Evolutionary conservation across 768 basidiomycete species (phyloP).

Genomic region (Hericium erinaceus): DNA sequence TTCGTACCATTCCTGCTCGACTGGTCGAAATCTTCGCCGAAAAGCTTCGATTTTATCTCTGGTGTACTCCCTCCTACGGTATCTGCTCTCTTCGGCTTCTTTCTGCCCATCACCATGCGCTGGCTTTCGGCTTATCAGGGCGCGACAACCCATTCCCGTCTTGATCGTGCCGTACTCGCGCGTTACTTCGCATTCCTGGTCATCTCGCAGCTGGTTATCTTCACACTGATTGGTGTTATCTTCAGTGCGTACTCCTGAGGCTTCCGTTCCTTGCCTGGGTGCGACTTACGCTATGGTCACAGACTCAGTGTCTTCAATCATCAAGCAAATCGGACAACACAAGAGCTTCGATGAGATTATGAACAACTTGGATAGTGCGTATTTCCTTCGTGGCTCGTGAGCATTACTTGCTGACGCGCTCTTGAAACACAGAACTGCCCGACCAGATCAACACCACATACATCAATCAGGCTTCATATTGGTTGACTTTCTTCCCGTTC

Average conservation of each 20-base stretch:
- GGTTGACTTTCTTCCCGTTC: slow-evolving; percentile 93
- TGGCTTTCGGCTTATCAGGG: slow-evolving; percentile 67
- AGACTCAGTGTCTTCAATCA: slow-evolving; percentile 31
- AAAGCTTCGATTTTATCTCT: slow-evolving; percentile 74
- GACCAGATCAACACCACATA: slow-evolving; percentile 76
- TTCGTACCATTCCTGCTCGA: slow-evolving; percentile 68
- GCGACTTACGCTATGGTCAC: background rate
- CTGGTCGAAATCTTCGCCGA: slow-evolving; percentile 58
- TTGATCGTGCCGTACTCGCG: slow-evolving; percentile 87
- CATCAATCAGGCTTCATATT: slow-evolving; percentile 84
- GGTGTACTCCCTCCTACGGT: slow-evolving; percentile 90
- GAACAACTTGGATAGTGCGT: slow-evolving; percentile 32
- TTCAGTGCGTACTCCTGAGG: slow-evolving; percentile 48
- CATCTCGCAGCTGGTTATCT: slow-evolving; percentile 88
- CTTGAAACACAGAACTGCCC: slow-evolving; percentile 49
- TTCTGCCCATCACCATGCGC: slow-evolving; percentile 89
- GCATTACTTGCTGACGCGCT: slow-evolving; percentile 1
- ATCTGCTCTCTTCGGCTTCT: slow-evolving; percentile 81
- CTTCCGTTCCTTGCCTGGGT: no score
- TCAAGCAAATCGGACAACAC: slow-evolving; percentile 39
- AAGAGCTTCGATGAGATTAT: slow-evolving; percentile 37
- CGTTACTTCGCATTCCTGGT: slow-evolving; percentile 93
- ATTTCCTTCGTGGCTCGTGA: background rate
- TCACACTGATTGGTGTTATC: slow-evolving; percentile 84
- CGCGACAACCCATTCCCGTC: slow-evolving; percentile 57